Conservation (phyloP, 768 basidiomycete species). For the Ephemerocybe angulata region DNA sequence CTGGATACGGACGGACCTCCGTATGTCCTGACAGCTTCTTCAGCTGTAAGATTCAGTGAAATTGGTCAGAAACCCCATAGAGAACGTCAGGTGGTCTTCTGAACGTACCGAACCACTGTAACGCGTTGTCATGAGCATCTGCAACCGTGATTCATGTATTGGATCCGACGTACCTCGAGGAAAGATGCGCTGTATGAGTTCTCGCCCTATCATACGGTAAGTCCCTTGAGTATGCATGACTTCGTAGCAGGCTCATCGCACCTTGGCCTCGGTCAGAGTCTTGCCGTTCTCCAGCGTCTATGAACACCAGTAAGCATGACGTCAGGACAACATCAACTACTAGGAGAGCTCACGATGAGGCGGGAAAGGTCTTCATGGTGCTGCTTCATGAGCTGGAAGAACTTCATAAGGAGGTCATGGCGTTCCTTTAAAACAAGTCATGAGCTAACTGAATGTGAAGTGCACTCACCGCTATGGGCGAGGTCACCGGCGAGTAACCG, state of each 20-base stretch:
- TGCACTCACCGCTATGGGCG: neutral
- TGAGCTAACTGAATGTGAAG: too few relatives aligned
- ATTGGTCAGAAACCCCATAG: too few relatives aligned
- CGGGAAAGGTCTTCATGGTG: slow-evolving; percentile 84
- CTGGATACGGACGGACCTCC: slow-evolving; percentile 52
- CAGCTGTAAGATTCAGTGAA: slow-evolving; percentile 63
- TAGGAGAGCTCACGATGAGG: slow-evolving; percentile 63
- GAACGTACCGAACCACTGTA: slow-evolving; percentile 75
- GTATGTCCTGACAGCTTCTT: slow-evolving; percentile 88
- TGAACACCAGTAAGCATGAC: slow-evolving; percentile 20
- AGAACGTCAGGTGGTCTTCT: neutral
- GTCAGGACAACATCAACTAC: slow-evolving; percentile 11
- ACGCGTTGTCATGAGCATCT: neutral
- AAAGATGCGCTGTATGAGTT: slow-evolving; percentile 82
- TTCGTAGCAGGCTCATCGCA: slow-evolving; percentile 19
- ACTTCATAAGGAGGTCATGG: slow-evolving; percentile 78
- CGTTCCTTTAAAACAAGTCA: slow-evolving; percentile 47
- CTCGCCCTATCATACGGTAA: slow-evolving; percentile 58
- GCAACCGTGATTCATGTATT: neutral
- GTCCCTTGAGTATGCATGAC: neutral
- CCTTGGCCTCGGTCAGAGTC: slow-evolving; percentile 78
- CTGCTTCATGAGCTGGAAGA: slow-evolving; percentile 75
- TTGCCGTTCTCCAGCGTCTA: slow-evolving; percentile 97
- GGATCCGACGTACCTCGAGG: slow-evolving; percentile 55
- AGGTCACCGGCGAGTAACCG: neutral